A percentile compares a stretch with the other conserved stretches of the same genome.
Evolutionary conservation across 169 alveolate genomes (phyloP).

Genomic region (Plasmodium chabaudi): DNA sequence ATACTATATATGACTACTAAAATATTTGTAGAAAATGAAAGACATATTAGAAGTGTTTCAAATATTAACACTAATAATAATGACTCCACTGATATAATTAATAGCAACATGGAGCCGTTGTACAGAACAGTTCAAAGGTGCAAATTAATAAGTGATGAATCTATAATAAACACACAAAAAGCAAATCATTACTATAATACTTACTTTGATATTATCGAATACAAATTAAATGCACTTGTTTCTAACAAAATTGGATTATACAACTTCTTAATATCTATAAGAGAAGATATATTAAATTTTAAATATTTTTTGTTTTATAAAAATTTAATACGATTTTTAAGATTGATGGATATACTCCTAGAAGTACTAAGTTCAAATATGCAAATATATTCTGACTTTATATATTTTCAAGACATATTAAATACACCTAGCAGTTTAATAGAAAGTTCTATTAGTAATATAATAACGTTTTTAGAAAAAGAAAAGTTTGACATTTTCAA

Average conservation of each 20-base stretch:
- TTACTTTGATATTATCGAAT: conserved; percentile 43
- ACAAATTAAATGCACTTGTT: conserved; percentile 35
- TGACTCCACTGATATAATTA: not conserved
- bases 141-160: conserved; percentile 9
- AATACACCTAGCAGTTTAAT: conserved; percentile 36
- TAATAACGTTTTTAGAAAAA: conserved; percentile 31
- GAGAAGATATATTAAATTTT: conserved; percentile 70
- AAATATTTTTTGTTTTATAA: conserved; percentile 55
- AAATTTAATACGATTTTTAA: conserved; percentile 34
- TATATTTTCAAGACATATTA: conserved; percentile 26
- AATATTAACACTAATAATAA: too few relatives aligned
- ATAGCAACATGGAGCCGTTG: conserved; percentile 17
- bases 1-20: conserved; percentile 33
- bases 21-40: conserved; percentile 38
- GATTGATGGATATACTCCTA: conserved; percentile 54
- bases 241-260: conserved; percentile 38
- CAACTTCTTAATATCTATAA: conserved; percentile 48
- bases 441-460: conserved; percentile 27
- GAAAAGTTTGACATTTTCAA: conserved; percentile 29
- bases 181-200: conserved; percentile 35
- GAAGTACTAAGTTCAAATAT: conserved; percentile 20
- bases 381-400: conserved; percentile 35
- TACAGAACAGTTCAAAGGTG: not conserved
- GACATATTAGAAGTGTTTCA: too few relatives aligned
- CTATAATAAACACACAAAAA: conserved; percentile 14